Evolutionary conservation across 208 protist species (phyloP).

Genomic region (Kentomonas sorsogonicus): DNA sequence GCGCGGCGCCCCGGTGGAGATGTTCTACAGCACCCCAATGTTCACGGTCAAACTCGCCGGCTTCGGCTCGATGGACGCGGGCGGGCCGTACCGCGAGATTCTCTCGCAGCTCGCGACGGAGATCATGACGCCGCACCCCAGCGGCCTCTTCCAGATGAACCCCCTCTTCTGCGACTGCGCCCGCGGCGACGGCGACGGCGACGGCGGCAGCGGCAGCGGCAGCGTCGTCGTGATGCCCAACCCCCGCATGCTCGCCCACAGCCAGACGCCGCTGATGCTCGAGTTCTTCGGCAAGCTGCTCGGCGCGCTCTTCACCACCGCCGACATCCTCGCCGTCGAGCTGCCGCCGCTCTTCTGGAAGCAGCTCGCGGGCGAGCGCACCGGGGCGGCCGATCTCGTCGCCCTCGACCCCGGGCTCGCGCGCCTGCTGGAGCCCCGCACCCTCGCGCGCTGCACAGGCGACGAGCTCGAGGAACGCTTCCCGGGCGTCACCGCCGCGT

Average conservation of each 20-base stretch:
- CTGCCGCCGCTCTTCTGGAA: constrained; percentile 93
- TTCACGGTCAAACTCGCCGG: constrained; percentile 86
- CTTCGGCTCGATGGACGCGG: constrained; percentile 87
- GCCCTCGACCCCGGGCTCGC: constrained; percentile 60
- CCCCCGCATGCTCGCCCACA: constrained; percentile 29
- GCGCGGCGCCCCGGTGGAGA: constrained; percentile 50
- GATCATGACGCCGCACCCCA: constrained; percentile 84
- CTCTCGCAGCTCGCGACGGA: constrained; percentile 84
- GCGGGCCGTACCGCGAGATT: constrained; percentile 88
- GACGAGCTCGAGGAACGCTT: constrained; percentile 85
- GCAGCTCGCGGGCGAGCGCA: constrained; percentile 69
- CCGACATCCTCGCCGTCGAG: constrained; percentile 88
- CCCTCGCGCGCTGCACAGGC: constrained; percentile 50
- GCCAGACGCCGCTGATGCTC: constrained; percentile 82
- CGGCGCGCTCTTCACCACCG: constrained; percentile 87
- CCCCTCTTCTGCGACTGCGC: constrained; percentile 83
- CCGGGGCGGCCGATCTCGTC: constrained; percentile 42
- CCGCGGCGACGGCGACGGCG: constrained; percentile 39
- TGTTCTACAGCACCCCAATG: constrained; percentile 81
- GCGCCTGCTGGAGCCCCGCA: constrained; percentile 41
- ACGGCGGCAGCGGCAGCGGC: constrained; percentile 46
- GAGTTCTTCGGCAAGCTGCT: constrained; percentile 93
- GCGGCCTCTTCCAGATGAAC: constrained; percentile 75
- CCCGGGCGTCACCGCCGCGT: constrained; percentile 53
- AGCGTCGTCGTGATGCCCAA: constrained; percentile 77